Conservation (phyloP, 2,329 filamentous ascomycete species). For the Fusarium dlaminii region DNA sequence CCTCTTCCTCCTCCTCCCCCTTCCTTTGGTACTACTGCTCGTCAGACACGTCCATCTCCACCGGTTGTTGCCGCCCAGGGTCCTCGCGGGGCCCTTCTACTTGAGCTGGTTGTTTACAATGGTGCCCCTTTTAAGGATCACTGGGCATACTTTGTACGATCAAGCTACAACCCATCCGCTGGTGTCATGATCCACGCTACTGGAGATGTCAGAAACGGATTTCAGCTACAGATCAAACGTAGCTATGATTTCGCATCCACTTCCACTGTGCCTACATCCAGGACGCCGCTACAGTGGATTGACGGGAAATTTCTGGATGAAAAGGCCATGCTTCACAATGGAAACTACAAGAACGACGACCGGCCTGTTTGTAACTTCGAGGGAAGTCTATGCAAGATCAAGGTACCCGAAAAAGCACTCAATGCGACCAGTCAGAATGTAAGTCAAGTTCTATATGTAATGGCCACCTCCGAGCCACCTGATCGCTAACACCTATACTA, state of each 20-base stretch:
- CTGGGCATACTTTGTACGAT: background rate
- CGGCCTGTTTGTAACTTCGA: too few species aligned
- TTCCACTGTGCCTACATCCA: background rate
- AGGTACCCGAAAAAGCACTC: too few species aligned
- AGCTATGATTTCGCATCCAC: background rate
- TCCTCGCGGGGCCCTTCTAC: background rate
- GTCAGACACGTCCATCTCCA: background rate
- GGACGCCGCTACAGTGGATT: background rate
- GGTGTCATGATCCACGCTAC: background rate
- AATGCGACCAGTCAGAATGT: too few species aligned
- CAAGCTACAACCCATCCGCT: fast-evolving
- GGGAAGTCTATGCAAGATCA: too few species aligned
- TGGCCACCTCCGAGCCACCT: too few species aligned
- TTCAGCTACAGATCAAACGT: background rate
- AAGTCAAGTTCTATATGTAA: too few species aligned
- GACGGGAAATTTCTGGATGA: background rate
- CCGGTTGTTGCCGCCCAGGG: background rate
- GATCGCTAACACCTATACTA: background rate
- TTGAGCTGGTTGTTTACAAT: background rate
- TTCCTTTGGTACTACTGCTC: background rate
- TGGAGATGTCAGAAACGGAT: background rate
- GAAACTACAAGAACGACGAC: too few species aligned
- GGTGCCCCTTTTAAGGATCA: background rate
- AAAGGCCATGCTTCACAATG: too few species aligned
- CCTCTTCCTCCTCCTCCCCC: background rate